Conservation (phyloP, 2,329 filamentous ascomycete species). For the Hypoxylon sp. region DNA sequence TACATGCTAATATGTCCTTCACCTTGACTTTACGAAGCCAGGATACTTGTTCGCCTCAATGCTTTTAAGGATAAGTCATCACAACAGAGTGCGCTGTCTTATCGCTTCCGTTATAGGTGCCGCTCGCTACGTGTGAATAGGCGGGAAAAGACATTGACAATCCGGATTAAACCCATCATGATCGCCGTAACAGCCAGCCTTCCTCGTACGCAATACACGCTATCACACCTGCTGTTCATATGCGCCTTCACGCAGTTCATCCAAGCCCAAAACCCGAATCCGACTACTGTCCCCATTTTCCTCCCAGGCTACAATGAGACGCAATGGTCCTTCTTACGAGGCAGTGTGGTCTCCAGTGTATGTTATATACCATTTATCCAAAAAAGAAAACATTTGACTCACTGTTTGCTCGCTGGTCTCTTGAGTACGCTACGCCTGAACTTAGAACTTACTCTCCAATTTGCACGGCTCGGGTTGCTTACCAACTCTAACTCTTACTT, state of each 20-base stretch:
- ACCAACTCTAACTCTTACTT: neutral
- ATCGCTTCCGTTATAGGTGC: neutral
- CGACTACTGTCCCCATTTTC: constrained; percentile 24
- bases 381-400: neutral
- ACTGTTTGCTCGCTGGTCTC: neutral
- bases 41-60: neutral
- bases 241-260: constrained; percentile 3
- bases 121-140: neutral
- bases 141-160: neutral
- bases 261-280: constrained; percentile 5
- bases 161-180: constrained; percentile 7
- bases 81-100: neutral
- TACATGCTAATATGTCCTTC: neutral
- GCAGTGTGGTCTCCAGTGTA: constrained; percentile 36
- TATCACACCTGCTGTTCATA: neutral
- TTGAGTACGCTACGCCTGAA: no score
- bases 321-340: constrained; percentile 28
- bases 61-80: neutral
- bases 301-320: constrained; percentile 20
- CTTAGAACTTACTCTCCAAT: neutral
- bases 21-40: neutral
- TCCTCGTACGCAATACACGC: neutral
- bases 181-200: neutral
- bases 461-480: neutral
- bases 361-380: neutral